Percentiles rank a stretch among this genome's conserved stretches.
phyloP scores from a whole-genome alignment of 1,139 yeast species.

The Suhomyces anneliseae region DNA sequence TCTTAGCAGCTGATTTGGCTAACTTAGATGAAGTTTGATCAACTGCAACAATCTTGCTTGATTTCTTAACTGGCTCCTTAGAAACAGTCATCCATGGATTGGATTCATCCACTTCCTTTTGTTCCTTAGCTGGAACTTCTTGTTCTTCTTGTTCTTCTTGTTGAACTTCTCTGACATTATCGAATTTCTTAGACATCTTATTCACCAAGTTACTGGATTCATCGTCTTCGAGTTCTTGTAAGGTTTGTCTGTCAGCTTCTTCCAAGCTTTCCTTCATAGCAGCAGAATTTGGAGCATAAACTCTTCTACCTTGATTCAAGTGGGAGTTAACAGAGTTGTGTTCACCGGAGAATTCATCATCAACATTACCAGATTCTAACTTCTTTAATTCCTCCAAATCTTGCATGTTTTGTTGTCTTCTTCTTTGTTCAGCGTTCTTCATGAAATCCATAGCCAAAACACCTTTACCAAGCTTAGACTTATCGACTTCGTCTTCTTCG shows the following conservation, averaged over 20 bases:
- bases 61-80: constrained; percentile 39
- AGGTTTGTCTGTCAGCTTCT: constrained; percentile 38
- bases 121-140: background rate
- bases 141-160: constrained; percentile 9
- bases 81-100: constrained; percentile 74
- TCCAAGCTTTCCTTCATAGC: constrained; percentile 43
- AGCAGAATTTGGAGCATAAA: constrained; percentile 71
- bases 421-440: constrained; percentile 78
- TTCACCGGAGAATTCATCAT: constrained; percentile 20
- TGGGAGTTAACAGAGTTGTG: constrained; percentile 44
- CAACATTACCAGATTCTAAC: constrained; percentile 41
- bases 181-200: constrained; percentile 33
- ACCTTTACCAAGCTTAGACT: constrained; percentile 70
- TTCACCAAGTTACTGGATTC: constrained; percentile 48
- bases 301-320: constrained; percentile 76
- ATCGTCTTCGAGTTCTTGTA: constrained; percentile 57
- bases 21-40: constrained; percentile 61
- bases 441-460: constrained; percentile 92
- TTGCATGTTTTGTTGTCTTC: constrained; percentile 53
- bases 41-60: constrained; percentile 54
- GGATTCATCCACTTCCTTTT: constrained; percentile 27
- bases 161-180: constrained; percentile 9
- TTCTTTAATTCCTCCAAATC: constrained; percentile 52
- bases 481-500: constrained; percentile 34
- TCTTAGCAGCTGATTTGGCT: constrained; percentile 52